Evolutionary conservation across 345 rosid genomes (phyloP), one percentile per base, ranked within the genome.

Genomic region (Nephelium lappaceum): DNA sequence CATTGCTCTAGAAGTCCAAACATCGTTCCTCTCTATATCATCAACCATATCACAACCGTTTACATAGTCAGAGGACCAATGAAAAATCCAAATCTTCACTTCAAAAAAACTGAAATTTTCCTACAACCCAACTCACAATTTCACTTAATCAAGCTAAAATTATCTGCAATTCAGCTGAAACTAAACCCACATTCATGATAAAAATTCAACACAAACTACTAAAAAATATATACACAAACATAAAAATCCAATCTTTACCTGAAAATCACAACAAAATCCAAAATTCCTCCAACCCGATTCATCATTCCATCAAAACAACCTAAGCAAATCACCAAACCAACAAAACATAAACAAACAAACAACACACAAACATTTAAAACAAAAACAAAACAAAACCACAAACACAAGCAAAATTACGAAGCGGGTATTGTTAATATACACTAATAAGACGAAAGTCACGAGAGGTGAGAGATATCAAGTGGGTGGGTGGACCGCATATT

Each of bases 401-500:
- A 36, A 21, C 36, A 53, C 19, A 24, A 43, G 55, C 65, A 24
- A 41, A n/a, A 63, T 64, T 14, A 5, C 53, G 11, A 78, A 10
- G 6, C 12, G 76, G 39, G 39, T 10, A 60, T 23, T 60, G 45
- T 76, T 11, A 51, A n/a, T 49, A 0, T 16, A 6, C 14, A 21
- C 14, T 21, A 74, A 11, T 42, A 51, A 45, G 5, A 51, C 42
- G 15, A 71, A 60, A 71, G 90, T 89, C 87, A 94, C 98, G 92
- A 85, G 86, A 96, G 98, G 2, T 96, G 97, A 75, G 97, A 83
- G 70, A 83, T 83, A 47, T 96, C 98, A 43, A 91, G 95, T 43
- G 97, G 98, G 76, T 93, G 99, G 75, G 90, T 84, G 2, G 31
- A 2, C 31, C 1, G 1, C 31, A 27, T 27, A 27, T 27, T 27